Evolutionary conservation across 2,329 filamentous ascomycete genomes (phyloP), one percentile per base, ranked within the genome.

Genomic region (Trichoderma gracile): DNA sequence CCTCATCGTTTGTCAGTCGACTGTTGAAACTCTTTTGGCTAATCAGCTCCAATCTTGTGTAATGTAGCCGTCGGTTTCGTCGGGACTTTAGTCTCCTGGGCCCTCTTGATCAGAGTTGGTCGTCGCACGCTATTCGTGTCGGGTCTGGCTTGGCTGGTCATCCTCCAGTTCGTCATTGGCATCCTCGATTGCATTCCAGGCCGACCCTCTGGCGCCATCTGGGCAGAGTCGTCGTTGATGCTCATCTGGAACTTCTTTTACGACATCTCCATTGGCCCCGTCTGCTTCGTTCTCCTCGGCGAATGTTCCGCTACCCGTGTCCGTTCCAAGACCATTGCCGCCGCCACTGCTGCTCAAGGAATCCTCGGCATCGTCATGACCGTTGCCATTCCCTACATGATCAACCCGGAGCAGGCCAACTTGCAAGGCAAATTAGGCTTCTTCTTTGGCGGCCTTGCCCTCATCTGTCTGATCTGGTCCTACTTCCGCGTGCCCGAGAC

Each of bases 111-210:
- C 61, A 71, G 71, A n/a, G 73, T 77, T 47, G 81, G 81, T 9
- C 77, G 81, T 2, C 74, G 80, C 17, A 74, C 73, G 0, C 72
- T 82, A 25, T 82, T 78, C 65, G 68, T 79, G 4, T 62, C 57
- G 12, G 79, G 80, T 0, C 72, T 80, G 46, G 69, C 69, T 0
- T 65, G 84, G 1, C 82, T 82, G 10, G 69, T 73, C 1, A 38
- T 74, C 6, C 74, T 80, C 1, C 74, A 82, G n/a, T 71, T 78
- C 53, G 67, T 77, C 38, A 79, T 83, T 17, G 80, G 75, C 3
- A 71, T 79, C 25, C 63, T 71, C 73, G 47, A 74, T 72, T 59
- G 73, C 86, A 89, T 1, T 84, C 86, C 0, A 76, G 81, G 0
- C 69, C 77, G 1, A 80, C 76, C 59, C 6, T 71, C 67, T 7